Evolutionary conservation across 176 grass and related monocot genomes (phyloP).

Genomic region (Carex scoparia): DNA sequence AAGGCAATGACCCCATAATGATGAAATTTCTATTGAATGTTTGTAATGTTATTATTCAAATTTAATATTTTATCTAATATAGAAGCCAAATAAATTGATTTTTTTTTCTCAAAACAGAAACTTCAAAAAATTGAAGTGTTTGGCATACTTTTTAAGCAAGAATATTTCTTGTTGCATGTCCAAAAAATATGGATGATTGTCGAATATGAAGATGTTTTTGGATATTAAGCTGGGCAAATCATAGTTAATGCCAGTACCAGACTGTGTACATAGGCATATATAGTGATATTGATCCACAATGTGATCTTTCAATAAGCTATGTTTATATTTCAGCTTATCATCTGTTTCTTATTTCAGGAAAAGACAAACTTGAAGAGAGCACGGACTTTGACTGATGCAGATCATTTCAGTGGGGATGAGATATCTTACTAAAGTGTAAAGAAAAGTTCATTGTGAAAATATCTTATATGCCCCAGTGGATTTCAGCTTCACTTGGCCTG

Average conservation of each 20-base stretch:
- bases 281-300: conserved; percentile 2
- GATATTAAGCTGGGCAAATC: not conserved
- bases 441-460: not conserved
- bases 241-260: not conserved
- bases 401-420: conserved; percentile 54
- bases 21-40: not conserved
- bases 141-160: not conserved
- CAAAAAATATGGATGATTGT: not conserved
- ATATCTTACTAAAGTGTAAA: conserved; percentile 38
- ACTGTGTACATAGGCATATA: not conserved
- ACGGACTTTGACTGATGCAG: conserved; percentile 49
- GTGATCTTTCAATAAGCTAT: not conserved
- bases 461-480: not conserved
- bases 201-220: not conserved
- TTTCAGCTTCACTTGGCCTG: not conserved
- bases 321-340: conserved; percentile 19
- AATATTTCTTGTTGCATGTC: not conserved
- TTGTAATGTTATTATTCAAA: not conserved
- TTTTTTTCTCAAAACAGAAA: no score
- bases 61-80: no score
- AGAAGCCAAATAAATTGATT: no score
- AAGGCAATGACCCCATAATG: not conserved
- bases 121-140: not conserved
- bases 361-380: conserved; percentile 40
- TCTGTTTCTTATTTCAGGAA: conserved; percentile 16